Percentiles rank a stretch among this genome's conserved stretches.
These are phyloP conservation scores for Ascochyta koolunga DNA, from an alignment of 2,329 filamentous ascomycete species.

Conservation along the genomic window DNA sequence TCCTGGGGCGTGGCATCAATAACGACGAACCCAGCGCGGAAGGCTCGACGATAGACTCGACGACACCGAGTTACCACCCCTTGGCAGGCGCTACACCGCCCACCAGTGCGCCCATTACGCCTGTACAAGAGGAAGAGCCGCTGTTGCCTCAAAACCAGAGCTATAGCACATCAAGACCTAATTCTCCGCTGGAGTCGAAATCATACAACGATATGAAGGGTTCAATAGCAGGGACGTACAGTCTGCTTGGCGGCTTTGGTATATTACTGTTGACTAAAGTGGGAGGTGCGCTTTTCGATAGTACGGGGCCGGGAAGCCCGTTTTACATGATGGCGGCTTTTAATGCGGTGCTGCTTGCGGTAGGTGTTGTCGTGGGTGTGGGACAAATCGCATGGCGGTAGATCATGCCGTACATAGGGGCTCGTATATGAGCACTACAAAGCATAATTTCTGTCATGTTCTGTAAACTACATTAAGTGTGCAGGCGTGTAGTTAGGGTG, in stretches of 20 bases:
- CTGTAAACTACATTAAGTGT: not conserved
- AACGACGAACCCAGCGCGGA: slow-evolving; percentile 44
- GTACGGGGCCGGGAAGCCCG: slow-evolving; percentile 73
- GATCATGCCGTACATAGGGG: slow-evolving; percentile 2
- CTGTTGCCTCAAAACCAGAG: slow-evolving; percentile 27
- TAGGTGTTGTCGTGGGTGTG: slow-evolving; percentile 29
- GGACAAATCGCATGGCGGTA: slow-evolving; percentile 19
- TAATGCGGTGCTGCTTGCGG: slow-evolving; percentile 73
- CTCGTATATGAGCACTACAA: not conserved
- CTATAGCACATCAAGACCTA: slow-evolving; percentile 20
- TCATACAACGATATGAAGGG: slow-evolving; percentile 75
- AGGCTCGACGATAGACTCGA: slow-evolving; percentile 8
- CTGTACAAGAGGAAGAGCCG: slow-evolving; percentile 38
- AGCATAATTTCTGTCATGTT: not conserved
- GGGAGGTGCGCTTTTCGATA: slow-evolving; percentile 86
- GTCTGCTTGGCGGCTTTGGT: slow-evolving; percentile 84
- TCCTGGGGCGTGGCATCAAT: slow-evolving; percentile 81
- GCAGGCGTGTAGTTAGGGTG: no score
- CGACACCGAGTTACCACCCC: slow-evolving; percentile 31
- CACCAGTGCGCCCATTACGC: slow-evolving; percentile 36
- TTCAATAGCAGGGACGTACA: slow-evolving; percentile 93
- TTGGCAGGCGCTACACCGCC: slow-evolving; percentile 45
- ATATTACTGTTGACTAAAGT: slow-evolving; percentile 92
- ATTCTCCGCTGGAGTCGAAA: slow-evolving; percentile 18
- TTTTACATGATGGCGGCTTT: slow-evolving; percentile 95